phyloP scores from a whole-genome alignment of 768 basidiomycete genomes.

The Phlegmacium glaucopus region DNA sequence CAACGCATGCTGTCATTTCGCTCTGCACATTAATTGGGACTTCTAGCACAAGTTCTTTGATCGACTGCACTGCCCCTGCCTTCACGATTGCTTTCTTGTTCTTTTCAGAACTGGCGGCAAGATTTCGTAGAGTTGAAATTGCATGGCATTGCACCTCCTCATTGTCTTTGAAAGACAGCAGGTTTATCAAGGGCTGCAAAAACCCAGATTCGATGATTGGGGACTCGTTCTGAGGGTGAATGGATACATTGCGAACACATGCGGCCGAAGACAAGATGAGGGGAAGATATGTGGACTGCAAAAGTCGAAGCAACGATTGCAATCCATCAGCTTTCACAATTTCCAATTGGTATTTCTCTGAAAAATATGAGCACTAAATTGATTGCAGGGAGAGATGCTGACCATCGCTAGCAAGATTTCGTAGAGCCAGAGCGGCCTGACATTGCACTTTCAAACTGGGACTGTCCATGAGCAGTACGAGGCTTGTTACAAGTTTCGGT shows the following conservation, averaged over 20 bases:
- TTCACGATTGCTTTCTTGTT: conserved; percentile 98
- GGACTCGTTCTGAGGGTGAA: conserved; percentile 97
- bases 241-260: conserved; percentile 98
- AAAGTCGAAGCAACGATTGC: conserved; percentile 84
- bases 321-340: conserved; percentile 96
- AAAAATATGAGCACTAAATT: background rate
- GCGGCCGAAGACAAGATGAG: conserved; percentile 98
- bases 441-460: conserved; percentile 98
- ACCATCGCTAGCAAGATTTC: conserved; percentile 98
- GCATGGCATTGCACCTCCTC: conserved; percentile 99
- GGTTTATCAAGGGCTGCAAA: conserved; percentile 90
- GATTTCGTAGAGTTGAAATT: conserved; percentile 93
- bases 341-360: conserved; percentile 98
- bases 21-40: conserved; percentile 97
- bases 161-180: conserved; percentile 97
- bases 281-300: conserved; percentile 96
- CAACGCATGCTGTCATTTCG: conserved; percentile 99
- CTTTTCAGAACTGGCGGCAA: conserved; percentile 96
- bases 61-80: conserved; percentile 94
- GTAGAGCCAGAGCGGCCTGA: conserved; percentile 92
- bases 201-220: conserved; percentile 99
- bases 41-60: conserved; percentile 93
- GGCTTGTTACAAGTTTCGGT: conserved; percentile 89
- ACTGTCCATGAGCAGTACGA: conserved; percentile 96
- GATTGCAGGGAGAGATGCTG: conserved; percentile 13